Evolutionary conservation across 208 protist genomes (phyloP).

Genomic region (Phytomonas francai): DNA sequence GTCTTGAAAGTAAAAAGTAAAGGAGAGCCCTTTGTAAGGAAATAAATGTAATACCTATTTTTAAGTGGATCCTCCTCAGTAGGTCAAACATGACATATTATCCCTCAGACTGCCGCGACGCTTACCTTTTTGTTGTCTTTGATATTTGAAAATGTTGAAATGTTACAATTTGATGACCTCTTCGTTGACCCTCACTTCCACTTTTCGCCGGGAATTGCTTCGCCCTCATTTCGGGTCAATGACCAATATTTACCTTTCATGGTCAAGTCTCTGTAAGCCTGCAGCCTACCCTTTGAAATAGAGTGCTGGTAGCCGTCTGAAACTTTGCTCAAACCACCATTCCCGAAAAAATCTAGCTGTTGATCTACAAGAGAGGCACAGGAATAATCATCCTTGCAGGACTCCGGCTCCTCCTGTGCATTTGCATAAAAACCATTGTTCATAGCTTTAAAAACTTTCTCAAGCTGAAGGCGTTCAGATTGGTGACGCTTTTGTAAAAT

Average conservation of each 20-base stretch:
- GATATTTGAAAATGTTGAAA: slow-evolving; percentile 1
- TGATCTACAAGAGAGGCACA: slow-evolving; percentile 72
- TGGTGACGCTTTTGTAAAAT: slow-evolving; percentile 22
- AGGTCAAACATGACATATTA: slow-evolving; percentile 1
- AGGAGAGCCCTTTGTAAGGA: slow-evolving; percentile 4
- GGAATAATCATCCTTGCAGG: neutral
- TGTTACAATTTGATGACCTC: neutral
- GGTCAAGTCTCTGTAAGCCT: slow-evolving; percentile 78
- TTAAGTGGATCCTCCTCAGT: neutral
- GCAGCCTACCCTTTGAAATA: slow-evolving; percentile 40
- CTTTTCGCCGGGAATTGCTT: slow-evolving; percentile 36
- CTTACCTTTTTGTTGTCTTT: neutral
- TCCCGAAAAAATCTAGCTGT: slow-evolving; percentile 54
- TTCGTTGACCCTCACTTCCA: slow-evolving; percentile 17
- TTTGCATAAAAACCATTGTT: slow-evolving; percentile 61
- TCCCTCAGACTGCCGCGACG: neutral
- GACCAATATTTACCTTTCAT: slow-evolving; percentile 81
- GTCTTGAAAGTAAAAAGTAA: slow-evolving; percentile 1
- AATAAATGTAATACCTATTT: slow-evolving; percentile 5
- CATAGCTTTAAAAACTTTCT: slow-evolving; percentile 54
- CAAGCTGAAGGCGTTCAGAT: slow-evolving; percentile 33
- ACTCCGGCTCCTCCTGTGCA: neutral
- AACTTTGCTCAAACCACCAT: slow-evolving; percentile 43
- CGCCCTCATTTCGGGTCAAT: slow-evolving; percentile 41
- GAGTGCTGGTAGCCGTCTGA: slow-evolving; percentile 73